Percentiles rank a stretch among this genome's conserved stretches.
Conservation (phyloP, 306 rosid genomes). For the Dryas drummondii region DNA sequence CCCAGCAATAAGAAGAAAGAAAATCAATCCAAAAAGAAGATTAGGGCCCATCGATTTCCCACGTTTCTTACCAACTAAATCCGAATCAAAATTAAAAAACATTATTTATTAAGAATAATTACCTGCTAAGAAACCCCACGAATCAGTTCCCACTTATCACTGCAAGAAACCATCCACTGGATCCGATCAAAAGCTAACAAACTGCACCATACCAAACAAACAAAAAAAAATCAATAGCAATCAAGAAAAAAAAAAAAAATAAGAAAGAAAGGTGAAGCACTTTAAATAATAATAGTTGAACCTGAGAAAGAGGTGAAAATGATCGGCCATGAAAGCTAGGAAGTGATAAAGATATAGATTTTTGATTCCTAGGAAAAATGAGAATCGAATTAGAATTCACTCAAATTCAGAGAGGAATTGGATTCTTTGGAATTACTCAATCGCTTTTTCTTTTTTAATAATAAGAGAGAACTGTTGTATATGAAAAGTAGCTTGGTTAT, state of each 20-base stretch:
- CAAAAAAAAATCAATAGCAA: conserved; percentile 3
- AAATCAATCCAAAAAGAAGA: no score
- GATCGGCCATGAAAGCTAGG: conserved; percentile 53
- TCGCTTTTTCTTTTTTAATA: conserved; percentile 2
- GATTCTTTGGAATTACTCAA: conserved; percentile 13
- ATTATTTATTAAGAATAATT: conserved; percentile 15
- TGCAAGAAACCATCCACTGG: conserved; percentile 32
- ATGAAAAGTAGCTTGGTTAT: no score
- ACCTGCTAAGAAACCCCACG: conserved; percentile 26
- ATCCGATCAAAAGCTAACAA: conserved; percentile 43
- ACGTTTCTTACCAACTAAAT: neutral
- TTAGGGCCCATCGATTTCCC: no score
- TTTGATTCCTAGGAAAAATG: conserved; percentile 10
- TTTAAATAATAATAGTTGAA: conserved; percentile 32
- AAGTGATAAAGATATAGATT: conserved; percentile 25
- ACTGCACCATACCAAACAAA: conserved; percentile 16
- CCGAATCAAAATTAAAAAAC: neutral
- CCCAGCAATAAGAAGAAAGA: neutral
- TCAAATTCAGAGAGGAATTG: conserved; percentile 1
- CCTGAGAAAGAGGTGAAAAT: conserved; percentile 47
- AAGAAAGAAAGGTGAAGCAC: neutral
- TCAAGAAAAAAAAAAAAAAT: conserved; percentile 6
- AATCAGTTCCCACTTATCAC: conserved; percentile 23
- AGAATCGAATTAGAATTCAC: neutral
- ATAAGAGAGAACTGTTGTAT: neutral